phyloP scores from a whole-genome alignment of 495 filamentous ascomycete genomes.

The Penicillium cataractarum region DNA sequence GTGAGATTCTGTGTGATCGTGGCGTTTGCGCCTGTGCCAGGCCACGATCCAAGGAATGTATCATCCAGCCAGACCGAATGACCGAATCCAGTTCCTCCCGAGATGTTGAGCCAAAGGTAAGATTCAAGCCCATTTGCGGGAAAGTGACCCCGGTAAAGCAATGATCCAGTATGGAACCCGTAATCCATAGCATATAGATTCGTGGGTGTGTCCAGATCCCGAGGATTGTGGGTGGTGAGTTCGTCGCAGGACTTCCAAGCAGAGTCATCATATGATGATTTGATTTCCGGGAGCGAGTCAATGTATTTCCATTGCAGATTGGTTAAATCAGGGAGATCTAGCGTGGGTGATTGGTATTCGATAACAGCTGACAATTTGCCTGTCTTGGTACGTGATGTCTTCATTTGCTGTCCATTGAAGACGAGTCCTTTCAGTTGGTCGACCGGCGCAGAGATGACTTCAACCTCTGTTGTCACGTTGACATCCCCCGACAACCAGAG shows the following conservation, averaged over 20 bases:
- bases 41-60: conserved; percentile 54
- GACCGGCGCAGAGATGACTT: conserved; percentile 57
- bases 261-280: conserved; percentile 61
- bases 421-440: conserved; percentile 41
- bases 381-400: conserved; percentile 29
- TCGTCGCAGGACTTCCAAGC: conserved; percentile 55
- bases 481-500: conserved; percentile 64
- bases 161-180: conserved; percentile 65
- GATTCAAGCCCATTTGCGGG: conserved; percentile 59
- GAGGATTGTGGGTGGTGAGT: conserved; percentile 57
- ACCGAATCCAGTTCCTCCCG: conserved; percentile 63
- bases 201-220: conserved; percentile 55
- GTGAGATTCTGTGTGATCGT: conserved; percentile 14
- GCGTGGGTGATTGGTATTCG: conserved; percentile 43
- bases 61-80: conserved; percentile 57
- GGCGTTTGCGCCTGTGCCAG: conserved; percentile 38
- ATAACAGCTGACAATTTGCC: conserved; percentile 47
- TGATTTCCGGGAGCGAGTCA: conserved; percentile 68
- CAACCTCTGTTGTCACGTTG: conserved; percentile 62
- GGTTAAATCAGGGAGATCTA: conserved; percentile 56
- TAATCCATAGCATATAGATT: conserved; percentile 70
- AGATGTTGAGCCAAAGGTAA: conserved; percentile 51
- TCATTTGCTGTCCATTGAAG: conserved; percentile 54
- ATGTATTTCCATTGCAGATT: conserved; percentile 63
- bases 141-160: conserved; percentile 72